These are phyloP conservation scores for Lepraria neglecta DNA, from an alignment of 495 filamentous ascomycete genomes.

Conservation along the genomic window DNA sequence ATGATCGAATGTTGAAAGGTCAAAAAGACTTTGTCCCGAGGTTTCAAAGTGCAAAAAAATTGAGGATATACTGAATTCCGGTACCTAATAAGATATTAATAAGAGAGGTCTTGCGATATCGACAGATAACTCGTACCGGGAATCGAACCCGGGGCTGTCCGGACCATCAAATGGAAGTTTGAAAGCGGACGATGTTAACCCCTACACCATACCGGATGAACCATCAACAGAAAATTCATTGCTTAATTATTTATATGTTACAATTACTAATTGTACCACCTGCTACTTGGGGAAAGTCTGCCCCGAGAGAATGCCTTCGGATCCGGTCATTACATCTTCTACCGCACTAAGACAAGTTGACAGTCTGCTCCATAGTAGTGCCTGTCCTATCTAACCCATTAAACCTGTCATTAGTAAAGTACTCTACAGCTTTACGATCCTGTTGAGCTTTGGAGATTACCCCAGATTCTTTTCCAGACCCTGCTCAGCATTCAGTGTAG, in stretches of 20 bases:
- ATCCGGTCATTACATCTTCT: neutral
- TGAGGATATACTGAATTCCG: too few relatives aligned
- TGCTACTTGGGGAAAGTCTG: too few relatives aligned
- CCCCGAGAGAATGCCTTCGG: too few relatives aligned
- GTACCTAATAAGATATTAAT: too few relatives aligned
- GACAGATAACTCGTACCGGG: too few relatives aligned
- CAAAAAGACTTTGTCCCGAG: too few relatives aligned
- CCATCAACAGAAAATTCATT: too few relatives aligned
- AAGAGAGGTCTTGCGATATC: too few relatives aligned
- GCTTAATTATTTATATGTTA: too few relatives aligned
- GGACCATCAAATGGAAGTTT: neutral
- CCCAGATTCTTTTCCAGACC: neutral
- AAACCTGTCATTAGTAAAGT: neutral
- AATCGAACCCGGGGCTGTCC: neutral
- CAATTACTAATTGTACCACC: too few relatives aligned
- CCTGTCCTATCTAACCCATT: neutral
- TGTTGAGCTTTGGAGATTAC: neutral
- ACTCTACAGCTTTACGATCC: neutral
- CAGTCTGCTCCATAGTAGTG: neutral
- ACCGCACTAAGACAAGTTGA: neutral
- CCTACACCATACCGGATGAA: neutral
- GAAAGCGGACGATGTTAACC: neutral
- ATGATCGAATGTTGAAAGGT: neutral
- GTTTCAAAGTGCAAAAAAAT: too few relatives aligned
- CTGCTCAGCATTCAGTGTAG: too few relatives aligned